These are phyloP conservation scores for Penicillium samsonianum DNA, from an alignment of 495 filamentous ascomycete genomes.

Conservation along the genomic window DNA sequence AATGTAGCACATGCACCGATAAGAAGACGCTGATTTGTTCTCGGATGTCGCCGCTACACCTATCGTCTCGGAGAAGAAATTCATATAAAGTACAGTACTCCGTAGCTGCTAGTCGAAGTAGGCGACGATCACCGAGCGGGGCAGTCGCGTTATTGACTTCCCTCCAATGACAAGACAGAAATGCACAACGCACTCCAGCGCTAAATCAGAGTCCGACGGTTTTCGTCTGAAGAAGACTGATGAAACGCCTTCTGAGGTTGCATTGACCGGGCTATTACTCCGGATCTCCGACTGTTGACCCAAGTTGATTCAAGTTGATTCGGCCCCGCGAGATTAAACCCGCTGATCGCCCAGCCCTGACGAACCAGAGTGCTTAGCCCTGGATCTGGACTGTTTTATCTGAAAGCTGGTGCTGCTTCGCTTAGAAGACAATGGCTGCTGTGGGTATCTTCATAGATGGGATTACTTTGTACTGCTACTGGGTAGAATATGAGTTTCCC, in stretches of 20 bases:
- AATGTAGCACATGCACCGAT: constrained; percentile 39
- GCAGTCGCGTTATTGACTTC: not conserved
- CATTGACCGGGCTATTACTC: constrained; percentile 16
- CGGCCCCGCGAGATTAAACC: constrained; percentile 21
- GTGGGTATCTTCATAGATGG: not conserved
- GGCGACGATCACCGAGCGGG: constrained; percentile 8
- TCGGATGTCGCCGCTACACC: constrained; percentile 26
- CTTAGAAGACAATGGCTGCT: not conserved
- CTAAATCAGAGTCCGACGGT: constrained; percentile 11
- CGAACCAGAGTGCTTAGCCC: constrained; percentile 7
- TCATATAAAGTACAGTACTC: not conserved
- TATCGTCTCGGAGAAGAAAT: not conserved
- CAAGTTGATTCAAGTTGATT: constrained; percentile 7
- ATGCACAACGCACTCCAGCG: constrained; percentile 2
- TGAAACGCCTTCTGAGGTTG: constrained; percentile 20
- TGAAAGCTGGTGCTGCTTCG: not conserved
- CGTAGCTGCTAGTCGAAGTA: constrained; percentile 5
- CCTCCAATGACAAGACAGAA: constrained; percentile 2
- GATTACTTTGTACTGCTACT: not conserved
- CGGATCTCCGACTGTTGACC: constrained; percentile 27
- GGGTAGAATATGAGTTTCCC: not conserved
- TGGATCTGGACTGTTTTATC: constrained; percentile 4
- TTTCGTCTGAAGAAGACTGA: constrained; percentile 9
- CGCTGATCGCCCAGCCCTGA: constrained; percentile 17
- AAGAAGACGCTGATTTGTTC: constrained; percentile 40